phyloP scores from a whole-genome alignment of 805 yeast genomes.

The Maudiozyma serrabonitensis region DNA sequence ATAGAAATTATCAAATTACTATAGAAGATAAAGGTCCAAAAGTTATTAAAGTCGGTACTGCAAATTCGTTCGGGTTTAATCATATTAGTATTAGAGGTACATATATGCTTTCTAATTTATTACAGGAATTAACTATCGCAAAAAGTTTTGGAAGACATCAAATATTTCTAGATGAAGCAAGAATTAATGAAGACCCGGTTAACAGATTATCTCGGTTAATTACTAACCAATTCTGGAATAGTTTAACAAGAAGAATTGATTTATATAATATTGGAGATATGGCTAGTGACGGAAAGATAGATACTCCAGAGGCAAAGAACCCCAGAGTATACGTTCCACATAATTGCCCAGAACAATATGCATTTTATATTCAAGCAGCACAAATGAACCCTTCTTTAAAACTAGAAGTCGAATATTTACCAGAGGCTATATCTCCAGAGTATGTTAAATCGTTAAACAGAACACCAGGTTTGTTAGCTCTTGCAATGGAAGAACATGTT shows the following conservation, averaged over 20 bases:
- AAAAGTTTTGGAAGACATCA: slow-evolving; percentile 68
- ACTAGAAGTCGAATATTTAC: slow-evolving; percentile 70
- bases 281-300: slow-evolving; percentile 71
- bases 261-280: slow-evolving; percentile 51
- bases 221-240: slow-evolving; percentile 69
- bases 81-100: slow-evolving; percentile 75
- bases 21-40: slow-evolving; percentile 81
- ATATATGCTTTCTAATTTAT: slow-evolving; percentile 73
- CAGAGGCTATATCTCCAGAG: slow-evolving; percentile 64
- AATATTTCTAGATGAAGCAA: slow-evolving; percentile 70
- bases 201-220: slow-evolving; percentile 65
- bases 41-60: slow-evolving; percentile 71
- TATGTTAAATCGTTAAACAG: slow-evolving; percentile 67
- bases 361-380: slow-evolving; percentile 51
- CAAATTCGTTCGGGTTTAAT: slow-evolving; percentile 71
- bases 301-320: slow-evolving; percentile 47
- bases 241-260: slow-evolving; percentile 63
- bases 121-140: slow-evolving; percentile 85
- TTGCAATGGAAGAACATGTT: slow-evolving; percentile 51
- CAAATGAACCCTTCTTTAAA: slow-evolving; percentile 42
- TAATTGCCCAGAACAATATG: slow-evolving; percentile 60
- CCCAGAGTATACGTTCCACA: slow-evolving; percentile 75
- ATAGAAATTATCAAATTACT: slow-evolving; percentile 73
- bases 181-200: slow-evolving; percentile 84
- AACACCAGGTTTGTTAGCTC: slow-evolving; percentile 77